Evolutionary conservation across 371 early-diverging fungal genomes (phyloP).

Genomic region (Entomophthora muscae): DNA sequence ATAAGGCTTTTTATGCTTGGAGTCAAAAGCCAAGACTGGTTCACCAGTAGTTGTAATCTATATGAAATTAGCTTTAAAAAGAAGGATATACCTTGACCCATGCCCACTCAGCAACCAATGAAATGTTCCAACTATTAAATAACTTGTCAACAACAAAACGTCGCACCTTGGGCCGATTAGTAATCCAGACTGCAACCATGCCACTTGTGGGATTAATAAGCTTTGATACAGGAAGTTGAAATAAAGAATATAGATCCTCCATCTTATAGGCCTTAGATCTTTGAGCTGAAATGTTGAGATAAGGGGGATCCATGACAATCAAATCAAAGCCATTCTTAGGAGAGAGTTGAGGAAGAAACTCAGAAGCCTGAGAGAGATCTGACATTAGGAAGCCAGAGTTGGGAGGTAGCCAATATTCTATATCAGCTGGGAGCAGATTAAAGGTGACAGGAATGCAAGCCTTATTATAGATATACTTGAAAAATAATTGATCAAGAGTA

Average conservation of each 20-base stretch:
- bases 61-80: conserved; percentile 1
- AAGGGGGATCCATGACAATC: conserved; percentile 61
- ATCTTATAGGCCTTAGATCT: conserved; percentile 34
- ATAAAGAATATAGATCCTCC: conserved; percentile 45
- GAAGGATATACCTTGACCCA: conserved; percentile 42
- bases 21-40: conserved; percentile 27
- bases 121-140: conserved; percentile 41
- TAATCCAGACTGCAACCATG: conserved; percentile 54
- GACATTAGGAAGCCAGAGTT: not conserved
- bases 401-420: not conserved
- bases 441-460: not conserved
- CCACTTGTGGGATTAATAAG: conserved; percentile 16
- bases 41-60: conserved; percentile 27
- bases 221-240: conserved; percentile 30
- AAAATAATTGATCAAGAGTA: not conserved
- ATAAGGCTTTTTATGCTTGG: conserved; percentile 42
- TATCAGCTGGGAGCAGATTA: not conserved
- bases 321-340: conserved; percentile 26
- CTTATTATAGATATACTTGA: not conserved
- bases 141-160: conserved; percentile 40
- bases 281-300: conserved; percentile 43
- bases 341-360: not conserved
- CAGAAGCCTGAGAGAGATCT: not conserved
- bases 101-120: conserved; percentile 32
- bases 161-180: conserved; percentile 41